Evolutionary conservation across 202 grass and related monocot genomes (phyloP).

Genomic region (Setaria italica): DNA sequence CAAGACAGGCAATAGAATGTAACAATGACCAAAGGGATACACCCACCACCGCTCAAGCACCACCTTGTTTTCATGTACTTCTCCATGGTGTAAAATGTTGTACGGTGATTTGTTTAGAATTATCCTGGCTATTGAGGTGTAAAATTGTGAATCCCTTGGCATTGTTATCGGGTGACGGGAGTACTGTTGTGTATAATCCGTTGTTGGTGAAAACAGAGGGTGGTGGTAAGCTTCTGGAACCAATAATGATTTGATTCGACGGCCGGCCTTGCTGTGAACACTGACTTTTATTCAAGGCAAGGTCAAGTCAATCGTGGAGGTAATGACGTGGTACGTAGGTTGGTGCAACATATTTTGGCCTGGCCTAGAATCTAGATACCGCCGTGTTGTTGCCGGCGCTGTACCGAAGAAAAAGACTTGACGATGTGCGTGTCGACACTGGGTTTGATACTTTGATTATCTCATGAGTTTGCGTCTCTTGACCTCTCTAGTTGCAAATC

Average conservation of each 20-base stretch:
- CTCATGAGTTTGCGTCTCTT: neutral
- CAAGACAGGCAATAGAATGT: no score
- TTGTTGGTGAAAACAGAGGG: no score
- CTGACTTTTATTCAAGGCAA: neutral
- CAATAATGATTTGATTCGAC: neutral
- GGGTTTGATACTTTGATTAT: neutral
- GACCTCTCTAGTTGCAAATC: neutral
- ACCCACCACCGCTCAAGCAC: no score
- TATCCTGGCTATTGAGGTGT: no score
- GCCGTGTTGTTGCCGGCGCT: neutral
- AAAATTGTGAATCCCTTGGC: no score
- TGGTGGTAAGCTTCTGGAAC: no score
- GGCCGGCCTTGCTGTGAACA: neutral
- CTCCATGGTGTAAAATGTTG: no score
- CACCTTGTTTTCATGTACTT: no score
- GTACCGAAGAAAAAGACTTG: neutral
- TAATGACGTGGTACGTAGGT: neutral
- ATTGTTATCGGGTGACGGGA: no score
- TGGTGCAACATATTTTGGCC: neutral
- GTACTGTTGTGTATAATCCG: no score
- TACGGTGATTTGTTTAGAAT: no score
- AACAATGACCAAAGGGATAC: no score
- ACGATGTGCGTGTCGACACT: neutral
- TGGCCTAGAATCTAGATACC: neutral
- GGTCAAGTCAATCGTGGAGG: neutral